Percentiles rank a stretch among this genome's conserved stretches.
Conservation (phyloP, 768 basidiomycete species). For the Trametes meyenii region DNA sequence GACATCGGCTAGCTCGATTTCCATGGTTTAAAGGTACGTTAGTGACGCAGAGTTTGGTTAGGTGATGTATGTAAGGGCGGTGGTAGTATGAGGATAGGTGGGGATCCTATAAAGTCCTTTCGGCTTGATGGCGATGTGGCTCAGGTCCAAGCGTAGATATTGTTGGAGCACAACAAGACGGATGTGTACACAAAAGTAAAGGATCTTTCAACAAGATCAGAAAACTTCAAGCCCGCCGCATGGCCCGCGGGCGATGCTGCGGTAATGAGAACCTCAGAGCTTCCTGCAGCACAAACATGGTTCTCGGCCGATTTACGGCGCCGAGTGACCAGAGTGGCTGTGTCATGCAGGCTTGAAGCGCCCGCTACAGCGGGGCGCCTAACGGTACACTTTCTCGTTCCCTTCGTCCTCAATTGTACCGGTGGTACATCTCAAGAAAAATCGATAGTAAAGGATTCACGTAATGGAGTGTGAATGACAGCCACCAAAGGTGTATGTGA, state of each 20-base stretch:
- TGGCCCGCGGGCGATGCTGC: not conserved
- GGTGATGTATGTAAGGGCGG: not conserved
- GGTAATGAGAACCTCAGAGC: no score
- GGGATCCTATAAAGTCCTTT: no score
- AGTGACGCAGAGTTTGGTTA: not conserved
- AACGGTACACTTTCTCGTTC: no score
- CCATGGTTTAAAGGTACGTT: constrained; percentile 34
- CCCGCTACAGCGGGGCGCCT: no score
- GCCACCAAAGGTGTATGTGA: not conserved
- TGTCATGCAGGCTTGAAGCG: not conserved
- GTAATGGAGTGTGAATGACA: not conserved
- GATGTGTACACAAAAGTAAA: not conserved
- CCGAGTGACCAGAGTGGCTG: not conserved
- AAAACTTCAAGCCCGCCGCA: not conserved
- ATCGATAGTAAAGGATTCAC: no score
- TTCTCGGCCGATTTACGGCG: no score
- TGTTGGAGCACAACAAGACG: not conserved
- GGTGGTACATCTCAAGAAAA: no score
- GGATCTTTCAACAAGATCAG: not conserved
- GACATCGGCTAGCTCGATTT: constrained; percentile 40
- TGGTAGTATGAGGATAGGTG: not conserved
- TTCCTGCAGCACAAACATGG: no score
- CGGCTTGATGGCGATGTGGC: not conserved
- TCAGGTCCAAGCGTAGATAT: constrained; percentile 6
- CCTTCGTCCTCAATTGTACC: no score